Evolutionary conservation across 1,139 yeast species (phyloP).

Genomic region (Tardiomyces blankii): DNA sequence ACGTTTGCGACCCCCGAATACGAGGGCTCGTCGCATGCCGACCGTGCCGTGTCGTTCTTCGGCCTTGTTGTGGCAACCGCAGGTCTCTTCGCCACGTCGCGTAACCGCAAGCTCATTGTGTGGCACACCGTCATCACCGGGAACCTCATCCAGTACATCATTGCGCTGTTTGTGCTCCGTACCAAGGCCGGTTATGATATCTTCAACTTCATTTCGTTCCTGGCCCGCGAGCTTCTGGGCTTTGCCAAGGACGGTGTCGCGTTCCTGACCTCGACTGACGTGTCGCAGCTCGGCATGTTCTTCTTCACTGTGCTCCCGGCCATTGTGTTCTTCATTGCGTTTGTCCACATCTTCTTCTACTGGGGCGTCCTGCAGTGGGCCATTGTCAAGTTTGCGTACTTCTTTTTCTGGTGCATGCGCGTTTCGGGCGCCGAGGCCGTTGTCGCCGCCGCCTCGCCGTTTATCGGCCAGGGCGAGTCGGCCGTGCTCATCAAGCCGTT

Average conservation of each 20-base stretch:
- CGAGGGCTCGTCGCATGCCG: constrained; percentile 36
- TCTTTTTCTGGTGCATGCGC: constrained; percentile 52
- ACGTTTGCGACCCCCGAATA: constrained; percentile 43
- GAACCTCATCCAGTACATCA: constrained; percentile 48
- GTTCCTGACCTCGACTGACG: constrained; percentile 37
- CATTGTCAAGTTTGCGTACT: constrained; percentile 45
- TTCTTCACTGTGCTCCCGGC: constrained; percentile 54
- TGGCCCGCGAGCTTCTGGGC: constrained; percentile 51
- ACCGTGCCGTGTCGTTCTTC: constrained; percentile 50
- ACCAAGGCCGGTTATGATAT: constrained; percentile 53
- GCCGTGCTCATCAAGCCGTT: constrained; percentile 54
- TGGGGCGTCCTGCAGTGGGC: constrained; percentile 54
- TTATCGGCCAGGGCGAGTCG: constrained; percentile 59
- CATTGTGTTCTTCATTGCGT: constrained; percentile 53
- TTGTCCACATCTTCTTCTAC: constrained; percentile 52
- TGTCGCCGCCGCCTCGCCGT: constrained; percentile 61
- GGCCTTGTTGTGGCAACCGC: constrained; percentile 43
- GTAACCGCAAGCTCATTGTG: constrained; percentile 35
- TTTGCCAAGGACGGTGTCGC: constrained; percentile 56
- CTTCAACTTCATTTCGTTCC: constrained; percentile 48
- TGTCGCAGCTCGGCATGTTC: constrained; percentile 36
- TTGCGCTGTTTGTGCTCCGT: constrained; percentile 52
- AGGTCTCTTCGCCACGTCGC: constrained; percentile 38
- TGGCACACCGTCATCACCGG: constrained; percentile 60
- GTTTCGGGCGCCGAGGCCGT: constrained; percentile 60